These are phyloP conservation scores for Arxiozyma slooffiae DNA, from an alignment of 1,139 yeast species.

Conservation along the genomic window DNA sequence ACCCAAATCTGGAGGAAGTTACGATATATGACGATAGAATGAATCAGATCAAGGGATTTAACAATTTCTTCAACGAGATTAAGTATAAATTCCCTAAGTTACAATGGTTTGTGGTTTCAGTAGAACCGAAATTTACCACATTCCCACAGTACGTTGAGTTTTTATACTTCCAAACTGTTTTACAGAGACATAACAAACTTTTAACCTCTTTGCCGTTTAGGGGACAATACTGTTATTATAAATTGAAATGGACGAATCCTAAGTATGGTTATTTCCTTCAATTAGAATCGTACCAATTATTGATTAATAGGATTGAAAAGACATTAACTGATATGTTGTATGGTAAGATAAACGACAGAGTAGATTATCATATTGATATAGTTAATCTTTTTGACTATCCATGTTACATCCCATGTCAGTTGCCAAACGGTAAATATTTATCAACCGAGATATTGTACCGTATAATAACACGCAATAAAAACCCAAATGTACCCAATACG, in stretches of 20 bases:
- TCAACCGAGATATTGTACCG: background rate
- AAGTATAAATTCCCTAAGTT: constrained; percentile 3
- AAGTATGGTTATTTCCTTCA: background rate
- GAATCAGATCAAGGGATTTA: constrained; percentile 33
- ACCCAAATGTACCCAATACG: background rate
- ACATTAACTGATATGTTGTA: background rate
- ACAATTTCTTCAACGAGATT: constrained; percentile 22
- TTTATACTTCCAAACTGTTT: background rate
- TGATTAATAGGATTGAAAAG: background rate
- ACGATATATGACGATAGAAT: constrained; percentile 37
- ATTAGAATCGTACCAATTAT: background rate
- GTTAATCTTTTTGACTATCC: background rate
- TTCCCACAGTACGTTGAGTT: constrained; percentile 2
- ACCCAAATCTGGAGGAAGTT: constrained; percentile 27
- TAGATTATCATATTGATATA: background rate
- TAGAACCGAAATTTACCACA: constrained; percentile 8
- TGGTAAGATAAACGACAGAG: background rate
- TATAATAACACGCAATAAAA: background rate
- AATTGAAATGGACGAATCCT: background rate
- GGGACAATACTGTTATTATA: background rate
- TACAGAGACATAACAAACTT: background rate
- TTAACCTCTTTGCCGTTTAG: background rate
- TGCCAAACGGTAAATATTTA: background rate
- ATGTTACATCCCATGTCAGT: background rate
- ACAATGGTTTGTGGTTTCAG: constrained; percentile 18